Evolutionary conservation across 306 rosid species (phyloP).

Genomic region (Ormosia emarginata): DNA sequence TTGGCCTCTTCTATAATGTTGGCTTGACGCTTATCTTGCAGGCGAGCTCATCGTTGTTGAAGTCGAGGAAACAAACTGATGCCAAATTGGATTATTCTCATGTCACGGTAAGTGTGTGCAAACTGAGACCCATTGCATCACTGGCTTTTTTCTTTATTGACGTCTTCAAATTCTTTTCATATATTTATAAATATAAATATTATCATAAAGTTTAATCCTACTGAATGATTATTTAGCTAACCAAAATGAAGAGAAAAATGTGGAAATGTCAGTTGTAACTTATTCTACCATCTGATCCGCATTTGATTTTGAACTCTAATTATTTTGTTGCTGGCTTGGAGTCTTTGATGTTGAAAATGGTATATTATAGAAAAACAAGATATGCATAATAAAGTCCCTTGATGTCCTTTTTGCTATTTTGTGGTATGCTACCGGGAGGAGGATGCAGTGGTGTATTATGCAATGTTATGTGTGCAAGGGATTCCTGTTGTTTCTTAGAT

Average conservation of each 20-base stretch:
- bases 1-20: not conserved
- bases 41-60: constrained; percentile 81
- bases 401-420: no score
- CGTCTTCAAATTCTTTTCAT: not conserved
- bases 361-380: not conserved
- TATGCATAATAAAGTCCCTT: no score
- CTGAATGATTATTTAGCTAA: not conserved
- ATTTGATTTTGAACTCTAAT: constrained; percentile 7
- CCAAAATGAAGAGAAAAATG: not conserved
- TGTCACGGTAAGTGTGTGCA: constrained; percentile 52
- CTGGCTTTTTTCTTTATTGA: not conserved
- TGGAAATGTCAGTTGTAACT: not conserved
- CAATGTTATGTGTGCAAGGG: no score
- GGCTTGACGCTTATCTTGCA: not conserved
- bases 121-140: not conserved
- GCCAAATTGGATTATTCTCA: constrained; percentile 88
- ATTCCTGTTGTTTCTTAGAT: not conserved
- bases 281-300: not conserved
- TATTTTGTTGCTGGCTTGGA: not conserved
- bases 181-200: not conserved
- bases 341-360: not conserved
- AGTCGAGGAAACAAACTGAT: constrained; percentile 62
- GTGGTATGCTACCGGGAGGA: no score
- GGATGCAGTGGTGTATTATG: no score
- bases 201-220: not conserved